Conservation (phyloP, 1,284 basidiomycete species). For the Malassezia psittaci region DNA sequence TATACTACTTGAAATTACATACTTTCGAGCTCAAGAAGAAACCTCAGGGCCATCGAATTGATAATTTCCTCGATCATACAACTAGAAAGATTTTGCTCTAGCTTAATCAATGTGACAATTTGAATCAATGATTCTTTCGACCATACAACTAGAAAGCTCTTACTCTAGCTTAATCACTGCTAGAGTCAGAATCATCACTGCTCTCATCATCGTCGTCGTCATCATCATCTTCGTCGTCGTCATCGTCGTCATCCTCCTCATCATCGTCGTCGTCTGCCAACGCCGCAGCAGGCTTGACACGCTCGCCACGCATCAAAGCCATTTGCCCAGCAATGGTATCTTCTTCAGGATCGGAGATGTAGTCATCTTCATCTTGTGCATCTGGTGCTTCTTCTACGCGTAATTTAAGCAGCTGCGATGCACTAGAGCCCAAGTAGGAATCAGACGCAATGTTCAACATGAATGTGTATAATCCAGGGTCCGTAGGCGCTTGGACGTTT, state of each 20-base stretch:
- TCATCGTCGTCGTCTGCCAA: slow-evolving; percentile 45
- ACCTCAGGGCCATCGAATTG: no score
- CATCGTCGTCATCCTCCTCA: slow-evolving; percentile 21
- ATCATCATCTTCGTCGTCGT: slow-evolving; percentile 16
- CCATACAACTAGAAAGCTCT: background rate
- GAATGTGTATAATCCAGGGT: slow-evolving; percentile 77
- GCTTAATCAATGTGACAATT: no score
- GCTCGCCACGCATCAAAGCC: slow-evolving; percentile 86
- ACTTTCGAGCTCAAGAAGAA: no score
- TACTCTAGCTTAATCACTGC: background rate
- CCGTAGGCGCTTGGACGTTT: slow-evolving; percentile 87
- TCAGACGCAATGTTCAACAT: slow-evolving; percentile 75
- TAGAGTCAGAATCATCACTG: slow-evolving; percentile 13
- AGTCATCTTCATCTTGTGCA: slow-evolving; percentile 30
- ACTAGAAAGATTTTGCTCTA: background rate
- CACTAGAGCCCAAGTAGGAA: slow-evolving; percentile 73
- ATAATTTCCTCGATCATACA: background rate
- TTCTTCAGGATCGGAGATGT: slow-evolving; percentile 47
- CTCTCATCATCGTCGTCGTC: slow-evolving; percentile 16
- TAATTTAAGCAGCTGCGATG: slow-evolving; percentile 41
- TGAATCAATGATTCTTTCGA: background rate
- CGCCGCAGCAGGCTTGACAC: slow-evolving; percentile 57
- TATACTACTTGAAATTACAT: no score
- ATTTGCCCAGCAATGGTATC: slow-evolving; percentile 83
- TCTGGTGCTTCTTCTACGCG: slow-evolving; percentile 57